These are phyloP conservation scores for Colletotrichum eleusines DNA, from an alignment of 2,329 filamentous ascomycete species.

Conservation along the genomic window DNA sequence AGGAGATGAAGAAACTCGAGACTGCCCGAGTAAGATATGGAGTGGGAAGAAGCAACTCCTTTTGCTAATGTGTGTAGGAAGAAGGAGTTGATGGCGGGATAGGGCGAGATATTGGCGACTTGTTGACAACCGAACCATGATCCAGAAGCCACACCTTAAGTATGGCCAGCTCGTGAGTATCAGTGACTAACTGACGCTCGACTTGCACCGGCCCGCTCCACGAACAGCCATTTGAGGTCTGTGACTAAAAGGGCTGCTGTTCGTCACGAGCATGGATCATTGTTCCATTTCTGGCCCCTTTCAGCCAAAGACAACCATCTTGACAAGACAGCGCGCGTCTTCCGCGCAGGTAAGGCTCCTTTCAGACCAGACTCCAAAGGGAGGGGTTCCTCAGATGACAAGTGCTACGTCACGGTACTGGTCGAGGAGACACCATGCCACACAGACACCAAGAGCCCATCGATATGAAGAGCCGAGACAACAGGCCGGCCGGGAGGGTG, in stretches of 20 bases:
- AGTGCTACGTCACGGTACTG: conserved; percentile 26
- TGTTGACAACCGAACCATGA: conserved; percentile 8
- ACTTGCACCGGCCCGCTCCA: conserved; percentile 27
- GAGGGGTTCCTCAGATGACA: conserved; percentile 33
- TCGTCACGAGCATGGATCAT: conserved; percentile 40
- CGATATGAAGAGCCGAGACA: conserved; percentile 41
- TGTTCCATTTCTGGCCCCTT: conserved; percentile 31
- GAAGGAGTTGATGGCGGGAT: neutral
- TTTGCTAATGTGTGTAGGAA: neutral
- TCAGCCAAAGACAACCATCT: conserved; percentile 26
- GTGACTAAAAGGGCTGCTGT: conserved; percentile 32
- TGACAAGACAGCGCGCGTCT: too few relatives aligned
- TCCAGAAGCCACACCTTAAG: conserved; percentile 24
- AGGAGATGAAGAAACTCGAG: conserved; percentile 32
- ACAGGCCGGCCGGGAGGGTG: conserved; percentile 33
- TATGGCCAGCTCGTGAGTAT: conserved; percentile 25
- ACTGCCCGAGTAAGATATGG: conserved; percentile 10
- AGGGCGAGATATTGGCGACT: neutral
- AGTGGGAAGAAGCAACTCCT: neutral
- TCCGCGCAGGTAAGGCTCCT: too few relatives aligned
- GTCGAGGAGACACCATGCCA: conserved; percentile 17
- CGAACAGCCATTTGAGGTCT: conserved; percentile 21
- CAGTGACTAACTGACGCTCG: conserved; percentile 31
- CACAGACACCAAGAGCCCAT: conserved; percentile 1
- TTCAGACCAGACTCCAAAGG: conserved; percentile 1